Evolutionary conservation across 352 stramenopile species (phyloP).

Genomic region (Pelagophyceae sp.): DNA sequence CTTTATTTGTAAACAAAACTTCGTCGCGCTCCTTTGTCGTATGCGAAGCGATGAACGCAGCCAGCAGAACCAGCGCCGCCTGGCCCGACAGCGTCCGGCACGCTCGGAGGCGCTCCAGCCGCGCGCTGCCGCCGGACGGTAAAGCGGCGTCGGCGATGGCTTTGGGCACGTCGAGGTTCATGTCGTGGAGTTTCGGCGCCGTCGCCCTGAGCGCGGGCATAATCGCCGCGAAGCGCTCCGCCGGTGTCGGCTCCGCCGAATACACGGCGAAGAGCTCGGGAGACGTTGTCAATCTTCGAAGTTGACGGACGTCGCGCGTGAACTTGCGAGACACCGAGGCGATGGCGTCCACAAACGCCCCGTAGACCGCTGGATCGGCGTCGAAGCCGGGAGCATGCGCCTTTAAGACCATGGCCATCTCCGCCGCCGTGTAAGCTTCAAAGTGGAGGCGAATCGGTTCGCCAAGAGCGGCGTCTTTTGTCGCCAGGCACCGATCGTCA

Average conservation of each 20-base stretch:
- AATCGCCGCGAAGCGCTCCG: neutral
- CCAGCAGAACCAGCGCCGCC: neutral
- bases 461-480: too few species aligned
- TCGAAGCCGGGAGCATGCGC: neutral
- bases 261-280: too few species aligned
- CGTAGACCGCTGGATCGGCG: neutral
- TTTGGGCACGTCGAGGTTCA: neutral
- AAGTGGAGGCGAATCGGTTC: neutral
- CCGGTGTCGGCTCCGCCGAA: too few species aligned
- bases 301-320: neutral
- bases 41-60: neutral
- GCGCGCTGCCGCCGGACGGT: neutral
- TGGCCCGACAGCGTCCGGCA: neutral
- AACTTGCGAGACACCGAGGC: neutral
- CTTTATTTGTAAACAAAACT: neutral
- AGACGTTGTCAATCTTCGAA: neutral
- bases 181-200: neutral
- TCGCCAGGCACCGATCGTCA: too few species aligned
- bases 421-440: neutral
- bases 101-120: neutral
- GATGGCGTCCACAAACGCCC: neutral
- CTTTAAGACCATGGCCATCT: neutral
- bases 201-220: neutral
- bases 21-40: neutral
- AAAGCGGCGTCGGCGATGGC: neutral